Base-by-base conservation (phyloP, 192 early-diverging fungal species). In the Paraglomus occultum region DNA sequence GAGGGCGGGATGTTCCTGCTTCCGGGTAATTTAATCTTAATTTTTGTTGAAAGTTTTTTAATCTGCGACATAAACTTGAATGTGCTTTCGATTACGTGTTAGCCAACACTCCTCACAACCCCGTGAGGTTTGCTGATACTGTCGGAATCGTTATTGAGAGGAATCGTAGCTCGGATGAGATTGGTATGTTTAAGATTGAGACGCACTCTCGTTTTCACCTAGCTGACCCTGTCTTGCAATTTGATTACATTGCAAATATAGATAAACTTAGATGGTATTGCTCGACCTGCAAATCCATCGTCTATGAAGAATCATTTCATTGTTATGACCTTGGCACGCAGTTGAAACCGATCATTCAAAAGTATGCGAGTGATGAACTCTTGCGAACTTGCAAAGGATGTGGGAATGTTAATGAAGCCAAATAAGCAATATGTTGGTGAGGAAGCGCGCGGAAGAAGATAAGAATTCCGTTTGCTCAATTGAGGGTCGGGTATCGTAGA, bases 211-310 rank as follows among this genome's bases (percentile, higher is more conserved):
- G 18, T 6, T 58, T 38, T 63, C 53, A 64, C 22, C 8, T 11
- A 42, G 5, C 43, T 60, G 10, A 9, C 12, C 18, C 14, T 62
- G n/a, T 38, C 12, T 62, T 8, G 40, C 22, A 43, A 22, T 31
- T 62, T 58, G 11, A 11, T 49, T 10, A n/a, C 12, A n/a, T n/a
- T n/a, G 4, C 22, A 18, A 47, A 45, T 43, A 43, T 77, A 90
- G 97, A 99, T 83, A 78, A 82, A 0, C 76, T 99, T 73, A 82
- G 92, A 67, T 99, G 97, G 97, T 99, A 99, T 81, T 99, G 97
- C 78, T 85, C 91, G 64, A 38, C 77, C 40, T 99, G 97, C 77
- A 80, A 82, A 45, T 74, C 77, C 38, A 85, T 97, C 51, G 91
- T 99, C 0, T 91, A 95, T 78, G 85, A 95, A 74, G 93, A 91